Evolutionary conservation across 1,284 basidiomycete genomes (phyloP).

Genomic region (Trametes hirsuta): DNA sequence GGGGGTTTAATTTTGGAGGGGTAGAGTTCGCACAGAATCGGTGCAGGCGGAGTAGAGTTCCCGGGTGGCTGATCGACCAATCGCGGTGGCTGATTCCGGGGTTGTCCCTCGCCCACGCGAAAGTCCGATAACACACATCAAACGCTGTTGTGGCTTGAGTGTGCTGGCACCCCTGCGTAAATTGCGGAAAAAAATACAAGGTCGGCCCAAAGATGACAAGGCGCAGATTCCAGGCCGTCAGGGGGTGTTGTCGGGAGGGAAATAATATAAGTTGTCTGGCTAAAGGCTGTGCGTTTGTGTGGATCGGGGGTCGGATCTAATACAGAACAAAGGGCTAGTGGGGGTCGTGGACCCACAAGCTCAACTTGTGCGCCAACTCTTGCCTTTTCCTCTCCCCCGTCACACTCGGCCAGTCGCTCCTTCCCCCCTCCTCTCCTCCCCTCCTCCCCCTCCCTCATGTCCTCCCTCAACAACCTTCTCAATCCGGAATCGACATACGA

Average conservation of each 20-base stretch:
- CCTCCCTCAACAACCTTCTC: constrained; percentile 41
- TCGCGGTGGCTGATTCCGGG: constrained; percentile 16
- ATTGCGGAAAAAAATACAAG: constrained; percentile 19
- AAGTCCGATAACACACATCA: constrained; percentile 28
- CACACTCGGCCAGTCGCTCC: constrained; percentile 22
- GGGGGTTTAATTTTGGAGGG: neutral
- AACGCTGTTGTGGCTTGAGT: constrained; percentile 26
- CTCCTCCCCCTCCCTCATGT: constrained; percentile 29
- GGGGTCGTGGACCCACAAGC: constrained; percentile 41
- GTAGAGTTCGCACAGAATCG: neutral
- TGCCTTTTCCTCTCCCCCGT: constrained; percentile 34
- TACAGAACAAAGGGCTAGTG: constrained; percentile 36
- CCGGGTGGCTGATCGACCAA: constrained; percentile 18
- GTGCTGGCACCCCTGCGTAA: constrained; percentile 19
- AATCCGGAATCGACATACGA: constrained; percentile 37
- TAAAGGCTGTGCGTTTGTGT: constrained; percentile 28
- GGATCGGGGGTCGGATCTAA: constrained; percentile 34
- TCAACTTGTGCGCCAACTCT: constrained; percentile 37
- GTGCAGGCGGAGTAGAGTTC: constrained; percentile 5
- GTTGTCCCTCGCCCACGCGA: constrained; percentile 23
- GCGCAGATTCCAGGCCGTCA: neutral
- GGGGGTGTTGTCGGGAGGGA: constrained; percentile 7
- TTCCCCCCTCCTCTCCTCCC: constrained; percentile 13
- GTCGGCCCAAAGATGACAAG: neutral
- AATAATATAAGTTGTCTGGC: constrained; percentile 6